Evolutionary conservation across 495 filamentous ascomycete genomes (phyloP), one percentile per base, ranked within the genome.

Genomic region (Glonium stellatum): DNA sequence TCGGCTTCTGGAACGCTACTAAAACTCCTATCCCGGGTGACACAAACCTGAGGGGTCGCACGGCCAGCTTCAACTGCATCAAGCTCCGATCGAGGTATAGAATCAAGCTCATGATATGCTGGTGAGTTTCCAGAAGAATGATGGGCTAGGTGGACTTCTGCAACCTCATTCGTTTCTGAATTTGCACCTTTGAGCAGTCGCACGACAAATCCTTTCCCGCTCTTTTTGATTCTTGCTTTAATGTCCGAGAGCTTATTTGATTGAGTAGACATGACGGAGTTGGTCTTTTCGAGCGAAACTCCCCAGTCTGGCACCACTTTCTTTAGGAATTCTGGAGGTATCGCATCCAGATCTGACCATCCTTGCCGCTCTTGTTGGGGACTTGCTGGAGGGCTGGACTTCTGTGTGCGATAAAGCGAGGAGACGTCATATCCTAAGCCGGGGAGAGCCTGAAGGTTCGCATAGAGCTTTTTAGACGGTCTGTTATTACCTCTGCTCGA

Each of bases 171-270:
- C 0, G 25, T 63, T 10, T 67, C 64, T 9, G 52, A 11, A 31
- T 36, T 63, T 13, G 60, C 59, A 12, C 64, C 64, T 37, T 67
- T 67, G 34, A 67, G 57, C 5, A 67, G 60, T 39, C 64, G 23
- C 10, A 67, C 60, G 1, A 67, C 64, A 31, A 67, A 67, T 1
- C 64, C 64, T 47, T 60, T 67, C 41, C 64, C 64, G 41, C 64
- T 67, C 64, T 63, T 67, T 53, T 67, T 67, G 19, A 67, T 67
- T 46, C 60, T 52, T 10, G 64, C 64, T 35, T 67, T 67, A 35
- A 67, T 63, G 34, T 67, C 60, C 25, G 64, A 42, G 23, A 67
- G 64, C 34, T 48, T 59, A 12, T 57, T 58, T 18, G 60, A 57
- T 37, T 67, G 60, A 4, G 41, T 53, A 1, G 64, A 63, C 6